Evolutionary conservation across 2,329 filamentous ascomycete species (phyloP).

Genomic region (Lasiodiplodia sp.): DNA sequence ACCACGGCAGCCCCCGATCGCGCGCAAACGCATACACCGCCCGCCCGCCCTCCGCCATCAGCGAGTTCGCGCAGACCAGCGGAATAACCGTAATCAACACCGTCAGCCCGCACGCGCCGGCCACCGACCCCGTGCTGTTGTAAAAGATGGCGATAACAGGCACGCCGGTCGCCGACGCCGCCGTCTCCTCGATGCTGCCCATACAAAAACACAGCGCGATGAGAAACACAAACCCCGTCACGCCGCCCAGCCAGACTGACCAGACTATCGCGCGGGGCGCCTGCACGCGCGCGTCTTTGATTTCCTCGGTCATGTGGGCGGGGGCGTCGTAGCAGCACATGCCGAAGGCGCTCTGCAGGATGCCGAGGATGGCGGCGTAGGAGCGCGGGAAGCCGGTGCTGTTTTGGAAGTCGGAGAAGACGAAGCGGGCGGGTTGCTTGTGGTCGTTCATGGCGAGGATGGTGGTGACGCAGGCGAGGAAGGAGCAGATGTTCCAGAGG

Average conservation of each 20-base stretch:
- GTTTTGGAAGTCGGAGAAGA: constrained; percentile 64
- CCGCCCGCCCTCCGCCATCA: constrained; percentile 58
- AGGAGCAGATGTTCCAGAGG: constrained; percentile 62
- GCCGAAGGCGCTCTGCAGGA: constrained; percentile 62
- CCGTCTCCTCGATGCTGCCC: constrained; percentile 56
- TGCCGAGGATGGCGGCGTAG: constrained; percentile 61
- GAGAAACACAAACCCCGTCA: constrained; percentile 58
- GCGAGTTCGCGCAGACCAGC: constrained; percentile 53
- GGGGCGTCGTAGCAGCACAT: constrained; percentile 62
- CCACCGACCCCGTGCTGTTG: constrained; percentile 55
- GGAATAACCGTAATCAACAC: constrained; percentile 59
- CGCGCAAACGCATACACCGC: constrained; percentile 58
- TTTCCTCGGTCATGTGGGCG: constrained; percentile 64
- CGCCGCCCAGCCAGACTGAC: constrained; percentile 53
- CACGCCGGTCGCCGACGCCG: constrained; percentile 55
- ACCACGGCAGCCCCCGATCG: constrained; percentile 63
- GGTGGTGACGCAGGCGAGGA: constrained; percentile 59
- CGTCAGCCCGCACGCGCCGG: constrained; percentile 54
- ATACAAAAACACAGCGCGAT: constrained; percentile 61
- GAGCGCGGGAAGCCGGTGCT: constrained; percentile 59
- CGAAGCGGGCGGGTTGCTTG: constrained; percentile 62
- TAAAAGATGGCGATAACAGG: constrained; percentile 63
- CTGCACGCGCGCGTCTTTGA: constrained; percentile 59
- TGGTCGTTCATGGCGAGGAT: constrained; percentile 62
- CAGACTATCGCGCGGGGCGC: constrained; percentile 58